These are phyloP conservation scores for Penicillium sp. DNA, from an alignment of 2,329 filamentous ascomycete genomes.

Conservation along the genomic window DNA sequence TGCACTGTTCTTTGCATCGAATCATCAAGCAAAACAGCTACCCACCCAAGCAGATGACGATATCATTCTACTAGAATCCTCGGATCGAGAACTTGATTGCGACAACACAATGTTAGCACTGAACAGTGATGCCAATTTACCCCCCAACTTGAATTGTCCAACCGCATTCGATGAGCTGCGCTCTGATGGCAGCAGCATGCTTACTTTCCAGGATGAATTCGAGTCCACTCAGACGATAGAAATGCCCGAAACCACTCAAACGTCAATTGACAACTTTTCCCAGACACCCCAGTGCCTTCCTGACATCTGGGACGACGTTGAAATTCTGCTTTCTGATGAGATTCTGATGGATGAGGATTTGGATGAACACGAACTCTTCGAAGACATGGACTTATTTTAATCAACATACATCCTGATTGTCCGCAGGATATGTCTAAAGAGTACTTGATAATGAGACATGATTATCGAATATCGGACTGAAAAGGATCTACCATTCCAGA, in stretches of 20 bases:
- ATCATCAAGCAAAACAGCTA: not conserved
- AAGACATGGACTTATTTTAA: not conserved
- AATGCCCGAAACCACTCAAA: slow-evolving; percentile 10
- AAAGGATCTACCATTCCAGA: too few relatives aligned
- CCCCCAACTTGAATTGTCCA: too few relatives aligned
- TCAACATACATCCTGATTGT: not conserved
- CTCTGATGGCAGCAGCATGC: slow-evolving; percentile 14
- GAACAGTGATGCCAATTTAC: not conserved
- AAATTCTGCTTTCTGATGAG: not conserved
- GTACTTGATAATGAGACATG: not conserved
- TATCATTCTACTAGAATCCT: not conserved
- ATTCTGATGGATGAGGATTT: not conserved
- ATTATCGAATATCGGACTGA: not conserved
- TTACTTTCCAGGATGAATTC: slow-evolving; percentile 12
- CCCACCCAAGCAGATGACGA: not conserved
- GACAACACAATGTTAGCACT: not conserved
- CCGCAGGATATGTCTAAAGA: not conserved
- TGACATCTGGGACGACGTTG: not conserved
- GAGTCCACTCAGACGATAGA: slow-evolving; percentile 15
- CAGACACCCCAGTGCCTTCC: not conserved
- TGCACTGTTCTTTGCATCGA: not conserved
- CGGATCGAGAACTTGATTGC: not conserved
- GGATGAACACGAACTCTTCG: not conserved
- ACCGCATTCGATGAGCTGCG: slow-evolving; percentile 8
- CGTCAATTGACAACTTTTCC: not conserved